Evolutionary conservation across 495 filamentous ascomycete genomes (phyloP), one percentile per base, ranked within the genome.

Genomic region (Tuber calosporum): DNA sequence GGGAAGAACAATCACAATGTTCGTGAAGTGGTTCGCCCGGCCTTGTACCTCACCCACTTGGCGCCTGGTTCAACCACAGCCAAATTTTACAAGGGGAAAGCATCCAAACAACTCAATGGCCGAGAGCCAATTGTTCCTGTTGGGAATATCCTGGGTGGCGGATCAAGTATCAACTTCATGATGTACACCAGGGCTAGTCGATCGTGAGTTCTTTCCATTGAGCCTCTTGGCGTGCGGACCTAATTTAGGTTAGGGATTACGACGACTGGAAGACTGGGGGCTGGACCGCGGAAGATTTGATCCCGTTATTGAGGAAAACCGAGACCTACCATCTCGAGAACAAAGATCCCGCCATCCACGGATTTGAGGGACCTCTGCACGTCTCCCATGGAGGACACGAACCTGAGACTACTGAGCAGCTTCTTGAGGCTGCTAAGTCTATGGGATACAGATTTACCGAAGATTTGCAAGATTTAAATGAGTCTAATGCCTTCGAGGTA

Each of bases 151-250:
- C 83, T 90, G 0, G 88, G 89, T 67, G 89, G 88, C 38, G 88
- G 88, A 15, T 86, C 84, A 3, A 86, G 86, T 1, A 86, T 88
- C 39, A 90, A 90, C 77, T 86, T 87, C 70, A 86, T 89, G 85
- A 86, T 86, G 83, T 88, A 85, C 76, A 84, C 83, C 2, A 78
- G 84, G 39, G 83, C 81, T 66, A 79, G 77, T 41, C 72, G 70
- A 75, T 79, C 76, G 77, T 79, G 73, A 68, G 77, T 79, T 67
- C 42, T 39, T 26, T 13, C 41, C 11, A 42, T 43, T n/a, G 17
- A 6, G 41, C 22, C 17, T 1, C 15, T 26, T n/a, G 30, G 22
- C 5, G 30, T 62, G 26, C 53, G 53, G 4, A 26, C 13, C 53
- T 62, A 62, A 62, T 62, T 34, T 2, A 13, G 30, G 26, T 30